Evolutionary conservation across 2,329 filamentous ascomycete genomes (phyloP).

Genomic region (Scytalidium lignicola): DNA sequence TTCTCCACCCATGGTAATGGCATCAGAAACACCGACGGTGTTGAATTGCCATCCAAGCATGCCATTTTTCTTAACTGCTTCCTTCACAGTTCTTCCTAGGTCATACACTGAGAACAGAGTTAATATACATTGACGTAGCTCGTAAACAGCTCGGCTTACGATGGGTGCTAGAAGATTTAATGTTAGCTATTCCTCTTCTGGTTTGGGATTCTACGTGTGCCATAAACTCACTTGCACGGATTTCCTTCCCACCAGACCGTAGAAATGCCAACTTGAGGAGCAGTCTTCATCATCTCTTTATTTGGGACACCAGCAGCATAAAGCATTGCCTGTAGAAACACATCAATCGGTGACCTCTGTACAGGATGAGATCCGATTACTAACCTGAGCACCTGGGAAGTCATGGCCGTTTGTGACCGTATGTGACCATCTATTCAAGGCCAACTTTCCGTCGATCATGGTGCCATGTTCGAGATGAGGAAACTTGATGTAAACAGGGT

Average conservation of each 20-base stretch:
- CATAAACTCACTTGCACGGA: slow-evolving; percentile 73
- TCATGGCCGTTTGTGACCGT: slow-evolving; percentile 80
- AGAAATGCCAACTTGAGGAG: slow-evolving; percentile 84
- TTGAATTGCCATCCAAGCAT: slow-evolving; percentile 97
- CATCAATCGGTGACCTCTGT: background rate
- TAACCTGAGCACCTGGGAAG: slow-evolving; percentile 82
- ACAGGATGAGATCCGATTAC: slow-evolving; percentile 8
- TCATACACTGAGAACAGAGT: slow-evolving; percentile 64
- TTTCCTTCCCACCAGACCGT: slow-evolving; percentile 98
- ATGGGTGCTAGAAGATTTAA: slow-evolving; percentile 38
- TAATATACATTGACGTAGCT: slow-evolving; percentile 3
- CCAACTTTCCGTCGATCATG: slow-evolving; percentile 49
- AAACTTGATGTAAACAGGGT: slow-evolving; percentile 27
- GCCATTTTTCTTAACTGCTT: slow-evolving; percentile 69
- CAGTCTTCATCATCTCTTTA: slow-evolving; percentile 78
- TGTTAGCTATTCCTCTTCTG: slow-evolving; percentile 11
- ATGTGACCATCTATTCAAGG: slow-evolving; percentile 81
- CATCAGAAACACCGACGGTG: slow-evolving; percentile 71
- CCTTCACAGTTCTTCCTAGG: slow-evolving; percentile 82
- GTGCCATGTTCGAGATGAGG: slow-evolving; percentile 23
- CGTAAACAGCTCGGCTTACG: slow-evolving; percentile 28
- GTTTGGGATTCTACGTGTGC: background rate
- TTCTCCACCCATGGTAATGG: slow-evolving; percentile 92
- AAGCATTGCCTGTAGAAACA: slow-evolving; percentile 69
- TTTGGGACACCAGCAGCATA: slow-evolving; percentile 88